These are phyloP conservation scores for Rasamsonia emersonii DNA, from an alignment of 2,329 filamentous ascomycete genomes.

Conservation along the genomic window DNA sequence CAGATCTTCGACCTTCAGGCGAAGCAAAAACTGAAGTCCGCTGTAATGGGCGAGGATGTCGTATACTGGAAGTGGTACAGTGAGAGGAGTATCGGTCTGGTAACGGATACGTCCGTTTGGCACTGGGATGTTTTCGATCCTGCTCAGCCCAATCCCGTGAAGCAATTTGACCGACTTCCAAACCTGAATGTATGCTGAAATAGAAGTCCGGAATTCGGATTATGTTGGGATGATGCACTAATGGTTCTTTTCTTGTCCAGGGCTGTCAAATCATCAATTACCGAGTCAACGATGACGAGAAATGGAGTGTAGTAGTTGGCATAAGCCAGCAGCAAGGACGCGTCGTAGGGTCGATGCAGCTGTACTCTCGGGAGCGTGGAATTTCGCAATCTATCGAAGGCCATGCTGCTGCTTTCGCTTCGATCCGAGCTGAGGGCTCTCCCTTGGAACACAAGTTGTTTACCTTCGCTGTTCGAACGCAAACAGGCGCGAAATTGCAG, in stretches of 20 bases:
- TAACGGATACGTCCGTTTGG: conserved; percentile 84
- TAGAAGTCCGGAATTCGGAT: conserved; percentile 1
- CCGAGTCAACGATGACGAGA: conserved; percentile 86
- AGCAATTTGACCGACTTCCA: conserved; percentile 89
- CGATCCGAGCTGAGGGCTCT: conserved; percentile 78
- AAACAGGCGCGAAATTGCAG: conserved; percentile 87
- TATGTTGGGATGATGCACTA: conserved; percentile 2
- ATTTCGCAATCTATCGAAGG: conserved; percentile 98
- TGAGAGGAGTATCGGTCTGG: conserved; percentile 75
- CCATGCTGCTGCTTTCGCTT: conserved; percentile 90
- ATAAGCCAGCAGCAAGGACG: conserved; percentile 90
- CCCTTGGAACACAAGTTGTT: conserved; percentile 90
- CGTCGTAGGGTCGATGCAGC: conserved; percentile 91
- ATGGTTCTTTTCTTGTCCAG: conserved; percentile 36
- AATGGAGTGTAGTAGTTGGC: conserved; percentile 97
- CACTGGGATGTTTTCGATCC: conserved; percentile 97
- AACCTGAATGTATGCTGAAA: conserved; percentile 65
- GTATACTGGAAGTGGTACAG: conserved; percentile 99
- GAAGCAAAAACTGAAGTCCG: conserved; percentile 94
- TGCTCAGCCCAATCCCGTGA: conserved; percentile 67
- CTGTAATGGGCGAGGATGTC: conserved; percentile 93
- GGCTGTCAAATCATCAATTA: conserved; percentile 99
- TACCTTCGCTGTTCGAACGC: conserved; percentile 87
- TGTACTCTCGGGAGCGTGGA: conserved; percentile 90
- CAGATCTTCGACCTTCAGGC: conserved; percentile 94